Evolutionary conservation across 352 stramenopile species (phyloP).

Genomic region (Phytophthora lateralis): DNA sequence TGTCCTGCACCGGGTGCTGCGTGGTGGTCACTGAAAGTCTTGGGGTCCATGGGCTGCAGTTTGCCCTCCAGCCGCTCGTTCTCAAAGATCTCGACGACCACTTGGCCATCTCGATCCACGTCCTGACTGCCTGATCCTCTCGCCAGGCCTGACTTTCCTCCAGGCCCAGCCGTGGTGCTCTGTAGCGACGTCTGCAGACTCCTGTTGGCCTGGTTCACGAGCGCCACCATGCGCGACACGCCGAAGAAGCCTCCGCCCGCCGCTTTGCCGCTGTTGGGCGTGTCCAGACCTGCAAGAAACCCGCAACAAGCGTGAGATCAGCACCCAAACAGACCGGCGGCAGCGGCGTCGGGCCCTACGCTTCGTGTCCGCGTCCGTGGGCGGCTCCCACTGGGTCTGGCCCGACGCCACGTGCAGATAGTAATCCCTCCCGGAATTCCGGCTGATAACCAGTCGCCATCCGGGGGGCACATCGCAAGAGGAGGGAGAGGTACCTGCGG

Average conservation of each 20-base stretch:
- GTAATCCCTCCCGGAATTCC: slow-evolving; percentile 69
- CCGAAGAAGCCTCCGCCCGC: slow-evolving; percentile 68
- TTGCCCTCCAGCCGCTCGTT: slow-evolving; percentile 85
- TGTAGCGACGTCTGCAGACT: slow-evolving; percentile 76
- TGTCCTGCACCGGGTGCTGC: slow-evolving; percentile 57
- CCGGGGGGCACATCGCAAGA: slow-evolving; percentile 47
- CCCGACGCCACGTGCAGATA: slow-evolving; percentile 75
- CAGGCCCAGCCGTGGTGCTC: slow-evolving; percentile 37
- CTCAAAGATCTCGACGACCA: slow-evolving; percentile 84
- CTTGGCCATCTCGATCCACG: slow-evolving; percentile 70
- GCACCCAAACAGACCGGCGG: not conserved
- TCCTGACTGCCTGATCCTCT: slow-evolving; percentile 62
- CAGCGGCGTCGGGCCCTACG: slow-evolving; percentile 30
- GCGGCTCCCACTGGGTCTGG: slow-evolving; percentile 70
- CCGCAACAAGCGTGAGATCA: not conserved
- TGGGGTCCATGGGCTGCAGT: slow-evolving; percentile 71
- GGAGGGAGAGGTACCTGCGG: slow-evolving; percentile 32
- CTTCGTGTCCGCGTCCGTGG: slow-evolving; percentile 70
- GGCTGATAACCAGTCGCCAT: slow-evolving; percentile 75
- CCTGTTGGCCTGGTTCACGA: slow-evolving; percentile 75
- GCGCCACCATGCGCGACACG: slow-evolving; percentile 68
- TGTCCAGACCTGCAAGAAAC: slow-evolving; percentile 33
- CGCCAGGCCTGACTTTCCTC: slow-evolving; percentile 33
- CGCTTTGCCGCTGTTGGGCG: slow-evolving; percentile 39
- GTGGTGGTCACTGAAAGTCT: slow-evolving; percentile 70